Percentiles rank a stretch among this genome's conserved stretches.
These are phyloP conservation scores for Jatropha multifida DNA, from an alignment of 441 rosid genomes.

Conservation along the genomic window DNA sequence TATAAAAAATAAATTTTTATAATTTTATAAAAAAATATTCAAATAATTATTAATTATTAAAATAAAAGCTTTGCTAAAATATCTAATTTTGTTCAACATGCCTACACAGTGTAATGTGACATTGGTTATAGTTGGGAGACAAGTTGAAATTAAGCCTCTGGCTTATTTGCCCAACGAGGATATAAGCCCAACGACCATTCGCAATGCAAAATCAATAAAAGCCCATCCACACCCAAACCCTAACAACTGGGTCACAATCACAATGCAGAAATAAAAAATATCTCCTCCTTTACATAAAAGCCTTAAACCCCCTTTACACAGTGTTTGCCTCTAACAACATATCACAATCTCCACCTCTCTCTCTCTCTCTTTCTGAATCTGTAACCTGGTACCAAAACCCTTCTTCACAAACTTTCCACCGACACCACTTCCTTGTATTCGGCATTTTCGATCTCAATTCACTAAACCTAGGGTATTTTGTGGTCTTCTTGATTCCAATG, in stretches of 20 bases:
- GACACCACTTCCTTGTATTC: not conserved
- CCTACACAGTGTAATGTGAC: too few relatives aligned
- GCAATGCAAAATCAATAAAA: too few relatives aligned
- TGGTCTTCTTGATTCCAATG: constrained; percentile 30
- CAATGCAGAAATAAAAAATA: not conserved
- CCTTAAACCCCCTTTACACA: not conserved
- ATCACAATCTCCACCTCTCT: not conserved
- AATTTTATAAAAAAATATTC: too few relatives aligned
- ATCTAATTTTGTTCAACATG: too few relatives aligned
- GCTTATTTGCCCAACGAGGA: too few relatives aligned
- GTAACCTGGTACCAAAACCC: not conserved
- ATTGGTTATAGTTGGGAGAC: too few relatives aligned
- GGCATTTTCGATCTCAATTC: not conserved
- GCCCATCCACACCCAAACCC: not conserved
- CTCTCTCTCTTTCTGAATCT: not conserved
- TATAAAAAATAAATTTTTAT: too few relatives aligned
- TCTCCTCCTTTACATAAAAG: not conserved
- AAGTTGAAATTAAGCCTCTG: too few relatives aligned
- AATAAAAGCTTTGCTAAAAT: too few relatives aligned
- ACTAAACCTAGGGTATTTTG: not conserved
- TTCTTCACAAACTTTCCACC: not conserved
- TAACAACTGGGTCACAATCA: not conserved
- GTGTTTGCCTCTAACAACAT: not conserved
- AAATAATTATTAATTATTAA: too few relatives aligned
- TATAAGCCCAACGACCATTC: too few relatives aligned